Base-by-base conservation (phyloP, 208 protist species). In the Tetramitus jugosus region DNA sequence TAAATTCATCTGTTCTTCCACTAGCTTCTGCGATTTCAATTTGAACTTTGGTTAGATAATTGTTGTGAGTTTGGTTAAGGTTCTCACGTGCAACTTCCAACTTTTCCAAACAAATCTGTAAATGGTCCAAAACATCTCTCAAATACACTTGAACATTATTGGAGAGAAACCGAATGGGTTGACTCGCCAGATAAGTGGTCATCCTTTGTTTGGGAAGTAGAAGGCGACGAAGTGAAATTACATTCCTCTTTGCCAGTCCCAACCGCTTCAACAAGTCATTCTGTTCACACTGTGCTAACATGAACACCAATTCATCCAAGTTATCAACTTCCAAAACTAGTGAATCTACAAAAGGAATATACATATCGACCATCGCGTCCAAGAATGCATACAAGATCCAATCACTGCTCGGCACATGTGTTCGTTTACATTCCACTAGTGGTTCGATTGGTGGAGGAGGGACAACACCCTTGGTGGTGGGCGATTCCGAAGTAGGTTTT, bases 101-200 rank as follows among this genome's bases (percentile, higher is more conserved):
- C 29, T 45, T 39, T 2, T 71, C 64, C 13, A 35, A 71, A 46
- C 39, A 45, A 71, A 26, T 49, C 0, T 20, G 29, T 10, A 71
- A 33, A 39, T 71, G 64, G 33, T 71, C 64, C 3, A 71, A 49
- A 17, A 71, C 39, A 31, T 71, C 64, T 46, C 64, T 71, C 35
- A 71, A 49, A 46, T 49, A 71, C 3, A 49, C 31, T 42, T 46
- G 35, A 71, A 71, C 20, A 33, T 71, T 26, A 33, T 46, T n/a
- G 49, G 13, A 14, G 26, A 71, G 43, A 31, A 71, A 71, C 8
- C 3, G 17, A 62, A 33, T 7, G 29, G 4, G 3, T 46, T 35
- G 10, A 0, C 26, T 1, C 14, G 33, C 64, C 3, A 71, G 10
- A 26, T 52, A 71, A 17, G 39, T n/a, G 4, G 35, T 33, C 17